Base-by-base conservation (phyloP, 192 early-diverging fungal genomes). In the Coemansia sp. region DNA sequence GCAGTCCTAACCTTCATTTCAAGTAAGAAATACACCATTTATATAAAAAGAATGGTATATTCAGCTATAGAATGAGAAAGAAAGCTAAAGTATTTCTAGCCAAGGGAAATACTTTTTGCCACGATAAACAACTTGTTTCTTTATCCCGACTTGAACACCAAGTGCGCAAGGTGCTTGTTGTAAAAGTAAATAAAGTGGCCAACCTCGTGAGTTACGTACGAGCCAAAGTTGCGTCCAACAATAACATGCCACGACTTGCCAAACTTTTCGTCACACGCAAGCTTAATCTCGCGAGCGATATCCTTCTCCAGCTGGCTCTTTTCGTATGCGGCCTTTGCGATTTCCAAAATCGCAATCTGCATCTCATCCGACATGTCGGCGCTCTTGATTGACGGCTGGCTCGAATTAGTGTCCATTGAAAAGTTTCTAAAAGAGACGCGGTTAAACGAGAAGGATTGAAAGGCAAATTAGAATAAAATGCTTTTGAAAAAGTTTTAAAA, bases 141-240 rank as follows among this genome's bases (percentile, higher is more conserved):
- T 81, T 84, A 92, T 64, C 89, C 89, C 45, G 89, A 91, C 85
- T 95, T 98, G 89, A 96, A 96, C 38, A 97, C 82, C 57, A 98
- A 83, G 69, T 96, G 93, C 10, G 95, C 95, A 39, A 94, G 93
- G 72, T 94, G 90, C 60, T 89, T 92, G 54, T 93, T 85, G 74
- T 99, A 98, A 74, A 99, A 98, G 89, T 97, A 99, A 82, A 99
- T 96, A 66, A 98, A 99, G 68, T 94, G 93, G 85, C 95, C 85
- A 57, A 88, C 88, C 74, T 90, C 97, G 65, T 99, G 96, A 24
- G 97, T 98, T 16, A 98, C 97, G 66, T 94, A 97, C 37, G 94
- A 96, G 41, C 96, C 97, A 92, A 98, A 99, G 88, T 95, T 98
- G 62, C 95, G 87, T 57, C 97, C 97, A 43, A 99, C 97, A 56